Conservation (phyloP, 805 yeast genomes). For the Lachancea fermentati region DNA sequence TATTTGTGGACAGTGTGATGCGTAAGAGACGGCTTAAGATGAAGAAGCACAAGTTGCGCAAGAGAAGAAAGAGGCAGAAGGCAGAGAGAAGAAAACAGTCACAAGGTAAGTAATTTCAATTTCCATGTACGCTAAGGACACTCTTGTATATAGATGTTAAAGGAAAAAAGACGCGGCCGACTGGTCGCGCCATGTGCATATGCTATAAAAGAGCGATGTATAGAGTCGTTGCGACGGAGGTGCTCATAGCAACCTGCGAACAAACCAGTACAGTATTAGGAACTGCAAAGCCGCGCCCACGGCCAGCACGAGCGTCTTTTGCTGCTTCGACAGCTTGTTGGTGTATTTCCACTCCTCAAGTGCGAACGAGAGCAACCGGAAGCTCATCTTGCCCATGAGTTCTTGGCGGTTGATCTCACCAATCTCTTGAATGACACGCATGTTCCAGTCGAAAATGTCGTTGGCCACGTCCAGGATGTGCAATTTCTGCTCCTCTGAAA, state of each 20-base stretch:
- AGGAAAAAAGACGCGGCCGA: not conserved
- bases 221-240: constrained; percentile 7
- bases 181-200: not conserved
- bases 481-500: constrained; percentile 64
- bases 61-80: constrained; percentile 93
- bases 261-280: constrained; percentile 9
- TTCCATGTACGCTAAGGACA: not conserved
- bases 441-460: constrained; percentile 59
- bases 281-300: constrained; percentile 9
- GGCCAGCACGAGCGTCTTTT: constrained; percentile 11
- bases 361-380: constrained; percentile 38
- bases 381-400: constrained; percentile 50
- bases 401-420: constrained; percentile 58
- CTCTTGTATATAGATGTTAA: not conserved
- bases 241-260: constrained; percentile 7
- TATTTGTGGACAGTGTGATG: constrained; percentile 61
- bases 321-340: constrained; percentile 15
- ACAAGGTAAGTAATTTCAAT: constrained; percentile 25
- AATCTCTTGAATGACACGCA: constrained; percentile 56
- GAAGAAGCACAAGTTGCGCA: constrained; percentile 96
- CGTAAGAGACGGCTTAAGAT: constrained; percentile 88
- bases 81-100: constrained; percentile 70
- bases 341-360: constrained; percentile 31
- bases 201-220: constrained; percentile 6
- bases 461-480: constrained; percentile 65